phyloP scores from a whole-genome alignment of 805 yeast species.

The Candida ficus region DNA sequence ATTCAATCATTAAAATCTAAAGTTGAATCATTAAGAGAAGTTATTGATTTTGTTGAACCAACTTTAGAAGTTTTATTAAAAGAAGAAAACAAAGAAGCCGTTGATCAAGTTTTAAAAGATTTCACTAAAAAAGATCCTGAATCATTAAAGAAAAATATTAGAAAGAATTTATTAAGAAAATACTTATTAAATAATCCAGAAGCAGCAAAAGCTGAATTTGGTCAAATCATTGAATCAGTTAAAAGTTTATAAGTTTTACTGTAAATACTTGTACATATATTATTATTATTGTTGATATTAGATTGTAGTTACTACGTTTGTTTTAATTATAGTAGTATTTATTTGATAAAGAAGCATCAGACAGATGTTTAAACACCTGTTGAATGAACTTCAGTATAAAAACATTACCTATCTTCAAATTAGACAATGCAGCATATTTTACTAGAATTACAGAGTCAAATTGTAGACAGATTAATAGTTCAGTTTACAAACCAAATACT shows the following conservation, averaged over 20 bases:
- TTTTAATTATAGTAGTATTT: too few relatives aligned
- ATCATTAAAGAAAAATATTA: constrained; percentile 43
- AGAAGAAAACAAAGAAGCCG: constrained; percentile 32
- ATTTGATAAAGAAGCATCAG: too few relatives aligned
- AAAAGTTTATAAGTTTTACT: not conserved
- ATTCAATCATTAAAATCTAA: constrained; percentile 26
- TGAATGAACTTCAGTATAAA: too few relatives aligned
- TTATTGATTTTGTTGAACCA: constrained; percentile 32
- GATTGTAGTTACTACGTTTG: too few relatives aligned
- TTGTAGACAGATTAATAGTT: too few relatives aligned
- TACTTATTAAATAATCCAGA: constrained; percentile 38
- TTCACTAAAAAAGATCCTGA: constrained; percentile 36
- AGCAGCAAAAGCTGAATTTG: constrained; percentile 18
- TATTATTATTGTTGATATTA: too few relatives aligned
- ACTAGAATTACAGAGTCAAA: too few relatives aligned
- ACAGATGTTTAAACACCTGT: too few relatives aligned
- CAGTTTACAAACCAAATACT: too few relatives aligned
- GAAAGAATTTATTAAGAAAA: constrained; percentile 70
- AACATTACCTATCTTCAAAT: too few relatives aligned
- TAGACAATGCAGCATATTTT: too few relatives aligned
- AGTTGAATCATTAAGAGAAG: constrained; percentile 23
- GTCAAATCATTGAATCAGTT: constrained; percentile 15
- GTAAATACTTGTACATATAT: not conserved
- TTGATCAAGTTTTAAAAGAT: constrained; percentile 30
- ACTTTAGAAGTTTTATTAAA: constrained; percentile 32